Base-by-base conservation (phyloP, 2,329 filamentous ascomycete species). In the Trichoderma hamatum region DNA sequence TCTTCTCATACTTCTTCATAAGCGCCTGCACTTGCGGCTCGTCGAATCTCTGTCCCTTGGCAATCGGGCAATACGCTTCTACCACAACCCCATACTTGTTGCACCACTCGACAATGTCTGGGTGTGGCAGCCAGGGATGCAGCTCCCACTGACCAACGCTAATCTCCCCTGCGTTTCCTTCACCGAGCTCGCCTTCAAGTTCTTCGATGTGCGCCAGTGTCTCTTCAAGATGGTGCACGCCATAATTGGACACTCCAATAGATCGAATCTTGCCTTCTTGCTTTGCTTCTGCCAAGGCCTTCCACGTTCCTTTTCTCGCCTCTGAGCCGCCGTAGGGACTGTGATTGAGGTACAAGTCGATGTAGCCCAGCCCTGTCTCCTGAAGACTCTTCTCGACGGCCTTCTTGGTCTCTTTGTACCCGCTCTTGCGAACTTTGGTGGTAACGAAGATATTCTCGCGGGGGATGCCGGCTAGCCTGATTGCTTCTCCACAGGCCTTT, bases 231-330 rank as follows among this genome's bases (percentile, higher is more conserved):
- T 92, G 88, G 54, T 84, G 83, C 59, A 89, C 84, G 2, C 89
- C 88, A 73, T 87, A 93, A 75, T 93, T 93, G 77, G 89, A 91
- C 64, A 93, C 90, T 0, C 91, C 91, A 73, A 93, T 92, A 46
- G 84, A 85, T 78, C 84, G 88, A 52, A 86, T 84, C 72, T 83
- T 87, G 5, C 89, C 90, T 72, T 89, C 85, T 16, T 82, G 80
- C 70, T 87, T 80, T 51, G 90, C 77, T 75, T 80, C 85, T 79
- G 92, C 90, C 73, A 93, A 78, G 1, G 88, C 89, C 70, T 82
- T 80, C 90, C 90, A 93, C 76, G 92, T 81, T 71, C 85, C 81
- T 78, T 88, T 87, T 52, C 89, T 81, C 14, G 83, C 84, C 24
- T 83, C 80, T 3, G 81, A 77, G 0, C 89, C 88, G 36, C 83